phyloP scores from a whole-genome alignment of 2,329 filamentous ascomycete genomes.

The Trematosphaeria pertusa region DNA sequence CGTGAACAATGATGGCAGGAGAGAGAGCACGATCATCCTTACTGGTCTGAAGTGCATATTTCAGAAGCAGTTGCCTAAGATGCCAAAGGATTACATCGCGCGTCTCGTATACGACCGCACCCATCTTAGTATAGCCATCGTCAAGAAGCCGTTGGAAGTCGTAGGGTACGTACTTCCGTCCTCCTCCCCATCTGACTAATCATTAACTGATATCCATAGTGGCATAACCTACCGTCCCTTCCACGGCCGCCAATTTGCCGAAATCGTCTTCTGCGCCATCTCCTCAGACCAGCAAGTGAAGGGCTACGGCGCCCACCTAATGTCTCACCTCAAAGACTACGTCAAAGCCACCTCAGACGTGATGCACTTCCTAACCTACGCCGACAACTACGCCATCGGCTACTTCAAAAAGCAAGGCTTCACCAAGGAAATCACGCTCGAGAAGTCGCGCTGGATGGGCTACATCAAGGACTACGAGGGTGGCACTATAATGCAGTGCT shows the following conservation, averaged over 20 bases:
- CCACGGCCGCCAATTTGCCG: constrained; percentile 88
- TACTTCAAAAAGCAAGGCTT: constrained; percentile 99
- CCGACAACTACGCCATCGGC: constrained; percentile 97
- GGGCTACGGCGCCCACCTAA: constrained; percentile 95
- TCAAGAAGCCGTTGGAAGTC: constrained; percentile 95
- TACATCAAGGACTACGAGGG: constrained; percentile 99
- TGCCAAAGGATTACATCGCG: constrained; percentile 99
- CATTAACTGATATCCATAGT: constrained; percentile 54
- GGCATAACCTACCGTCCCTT: constrained; percentile 98
- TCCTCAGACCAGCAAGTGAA: constrained; percentile 98
- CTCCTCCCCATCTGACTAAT: not conserved
- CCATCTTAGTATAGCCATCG: constrained; percentile 94
- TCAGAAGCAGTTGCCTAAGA: constrained; percentile 97
- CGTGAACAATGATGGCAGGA: constrained; percentile 92
- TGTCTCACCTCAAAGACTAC: constrained; percentile 98
- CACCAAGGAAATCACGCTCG: constrained; percentile 95
- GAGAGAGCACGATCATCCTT: constrained; percentile 90
- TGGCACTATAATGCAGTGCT: constrained; percentile 98
- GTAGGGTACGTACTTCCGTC: constrained; percentile 61
- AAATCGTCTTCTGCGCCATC: constrained; percentile 98
- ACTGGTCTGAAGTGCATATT: constrained; percentile 98
- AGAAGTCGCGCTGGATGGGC: constrained; percentile 94
- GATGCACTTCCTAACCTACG: constrained; percentile 98
- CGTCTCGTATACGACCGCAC: constrained; percentile 96
- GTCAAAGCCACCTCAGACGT: constrained; percentile 96